phyloP scores from a whole-genome alignment of 2,329 filamentous ascomycete genomes.

The Corynespora cassiicola region DNA sequence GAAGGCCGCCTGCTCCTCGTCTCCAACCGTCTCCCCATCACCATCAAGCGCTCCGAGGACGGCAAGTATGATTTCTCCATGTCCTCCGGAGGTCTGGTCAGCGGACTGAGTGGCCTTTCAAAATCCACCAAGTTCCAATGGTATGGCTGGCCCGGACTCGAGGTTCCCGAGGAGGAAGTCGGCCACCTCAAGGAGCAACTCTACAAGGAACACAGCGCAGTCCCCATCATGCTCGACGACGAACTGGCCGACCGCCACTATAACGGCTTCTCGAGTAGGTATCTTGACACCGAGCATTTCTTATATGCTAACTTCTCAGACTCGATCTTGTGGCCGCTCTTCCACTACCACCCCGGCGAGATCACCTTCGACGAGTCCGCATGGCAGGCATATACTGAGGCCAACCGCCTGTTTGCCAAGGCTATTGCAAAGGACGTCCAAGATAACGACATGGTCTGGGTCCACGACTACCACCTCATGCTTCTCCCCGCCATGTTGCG shows the following conservation, averaged over 20 bases:
- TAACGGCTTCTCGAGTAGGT: conserved; percentile 94
- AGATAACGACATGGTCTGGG: conserved; percentile 95
- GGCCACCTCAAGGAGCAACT: conserved; percentile 76
- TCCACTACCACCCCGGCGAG: conserved; percentile 98
- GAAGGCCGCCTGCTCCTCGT: conserved; percentile 75
- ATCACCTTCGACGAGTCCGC: conserved; percentile 96
- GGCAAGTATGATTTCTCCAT: conserved; percentile 93
- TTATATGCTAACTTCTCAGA: conserved; percentile 55
- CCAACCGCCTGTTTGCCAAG: conserved; percentile 91
- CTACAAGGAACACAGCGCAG: conserved; percentile 85
- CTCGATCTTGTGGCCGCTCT: conserved; percentile 96
- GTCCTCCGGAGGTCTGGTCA: conserved; percentile 96
- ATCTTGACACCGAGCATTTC: neutral
- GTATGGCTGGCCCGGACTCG: conserved; percentile 97
- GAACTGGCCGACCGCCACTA: conserved; percentile 95
- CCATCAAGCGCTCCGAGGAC: conserved; percentile 91
- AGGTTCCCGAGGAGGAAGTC: conserved; percentile 86
- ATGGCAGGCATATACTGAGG: conserved; percentile 91
- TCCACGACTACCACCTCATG: conserved; percentile 99
- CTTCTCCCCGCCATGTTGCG: conserved; percentile 94
- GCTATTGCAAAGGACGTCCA: conserved; percentile 85
- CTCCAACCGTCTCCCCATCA: conserved; percentile 94
- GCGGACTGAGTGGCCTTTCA: conserved; percentile 86
- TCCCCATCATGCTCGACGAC: conserved; percentile 92
- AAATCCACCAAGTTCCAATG: conserved; percentile 96